These are phyloP conservation scores for Ziziphus jujuba DNA, from an alignment of 306 rosid genomes.

Conservation along the genomic window DNA sequence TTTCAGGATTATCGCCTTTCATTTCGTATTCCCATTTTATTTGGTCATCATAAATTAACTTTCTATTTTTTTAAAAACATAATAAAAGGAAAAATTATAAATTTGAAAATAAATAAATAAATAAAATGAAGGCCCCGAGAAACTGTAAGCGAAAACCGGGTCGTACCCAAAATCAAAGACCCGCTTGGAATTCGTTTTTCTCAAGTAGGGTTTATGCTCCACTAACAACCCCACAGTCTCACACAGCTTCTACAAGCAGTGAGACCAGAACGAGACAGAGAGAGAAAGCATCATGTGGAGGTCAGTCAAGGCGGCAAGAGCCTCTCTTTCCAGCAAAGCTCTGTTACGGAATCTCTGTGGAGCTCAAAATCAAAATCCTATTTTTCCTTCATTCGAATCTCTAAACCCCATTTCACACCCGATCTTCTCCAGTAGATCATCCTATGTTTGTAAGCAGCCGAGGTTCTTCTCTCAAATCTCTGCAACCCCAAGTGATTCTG, in stretches of 20 bases:
- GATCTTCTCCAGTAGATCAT: constrained; percentile 16
- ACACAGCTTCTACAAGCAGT: background rate
- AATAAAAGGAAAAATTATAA: too few relatives aligned
- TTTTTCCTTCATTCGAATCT: constrained; percentile 25
- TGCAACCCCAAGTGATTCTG: background rate
- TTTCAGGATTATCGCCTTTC: too few relatives aligned
- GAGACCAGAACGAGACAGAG: background rate
- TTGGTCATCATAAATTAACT: too few relatives aligned
- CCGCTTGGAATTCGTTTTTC: too few relatives aligned
- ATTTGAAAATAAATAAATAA: too few relatives aligned
- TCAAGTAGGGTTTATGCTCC: too few relatives aligned
- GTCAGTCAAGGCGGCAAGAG: constrained; percentile 26
- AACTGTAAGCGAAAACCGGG: too few relatives aligned
- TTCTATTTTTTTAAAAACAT: too few relatives aligned
- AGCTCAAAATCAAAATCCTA: constrained; percentile 27
- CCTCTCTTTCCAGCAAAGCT: constrained; percentile 21
- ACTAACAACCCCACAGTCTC: too few relatives aligned
- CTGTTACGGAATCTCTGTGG: constrained; percentile 9
- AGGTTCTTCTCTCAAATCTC: constrained; percentile 40
- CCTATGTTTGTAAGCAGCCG: background rate
- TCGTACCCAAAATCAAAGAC: too few relatives aligned
- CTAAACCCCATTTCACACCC: background rate
- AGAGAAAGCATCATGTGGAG: constrained; percentile 34
- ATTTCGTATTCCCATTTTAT: too few relatives aligned
- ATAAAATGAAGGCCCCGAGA: too few relatives aligned